These are phyloP conservation scores for Citrus australasica DNA, from an alignment of 345 rosid species.

Conservation along the genomic window DNA sequence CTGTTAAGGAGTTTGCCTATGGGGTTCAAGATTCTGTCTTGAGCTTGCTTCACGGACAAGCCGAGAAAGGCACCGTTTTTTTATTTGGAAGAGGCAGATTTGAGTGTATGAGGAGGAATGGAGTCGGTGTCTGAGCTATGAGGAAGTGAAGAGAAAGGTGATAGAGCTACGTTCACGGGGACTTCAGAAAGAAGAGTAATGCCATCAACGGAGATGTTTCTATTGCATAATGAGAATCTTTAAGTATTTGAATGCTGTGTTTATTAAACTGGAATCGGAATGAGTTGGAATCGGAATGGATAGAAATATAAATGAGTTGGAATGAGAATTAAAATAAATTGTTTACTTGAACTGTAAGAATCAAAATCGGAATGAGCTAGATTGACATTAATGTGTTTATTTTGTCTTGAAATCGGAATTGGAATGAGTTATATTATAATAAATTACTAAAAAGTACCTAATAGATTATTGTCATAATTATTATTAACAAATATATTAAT, in stretches of 20 bases:
- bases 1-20: conserved; percentile 23
- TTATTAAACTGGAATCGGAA: too few relatives aligned
- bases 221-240: conserved; percentile 2
- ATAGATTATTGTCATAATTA: too few relatives aligned
- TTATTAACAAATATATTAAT: too few relatives aligned
- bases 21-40: conserved; percentile 21
- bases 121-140: conserved; percentile 8
- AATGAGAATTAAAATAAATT: too few relatives aligned
- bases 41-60: conserved; percentile 17
- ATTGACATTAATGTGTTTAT: too few relatives aligned
- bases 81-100: conserved; percentile 12
- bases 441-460: too few relatives aligned
- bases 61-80: conserved; percentile 31
- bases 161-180: conserved; percentile 23
- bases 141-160: conserved; percentile 22
- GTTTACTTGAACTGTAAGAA: too few relatives aligned
- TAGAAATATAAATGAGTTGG: too few relatives aligned
- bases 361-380: too few relatives aligned
- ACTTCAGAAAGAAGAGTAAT: conserved; percentile 26
- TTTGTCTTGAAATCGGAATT: too few relatives aligned
- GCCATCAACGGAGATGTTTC: conserved; percentile 18
- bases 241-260: not conserved
- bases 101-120: conserved; percentile 17
- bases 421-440: too few relatives aligned
- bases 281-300: too few relatives aligned